Evolutionary conservation across 1,139 yeast species (phyloP), one percentile per base, ranked within the genome.

Genomic region (Candida gigantensis): DNA sequence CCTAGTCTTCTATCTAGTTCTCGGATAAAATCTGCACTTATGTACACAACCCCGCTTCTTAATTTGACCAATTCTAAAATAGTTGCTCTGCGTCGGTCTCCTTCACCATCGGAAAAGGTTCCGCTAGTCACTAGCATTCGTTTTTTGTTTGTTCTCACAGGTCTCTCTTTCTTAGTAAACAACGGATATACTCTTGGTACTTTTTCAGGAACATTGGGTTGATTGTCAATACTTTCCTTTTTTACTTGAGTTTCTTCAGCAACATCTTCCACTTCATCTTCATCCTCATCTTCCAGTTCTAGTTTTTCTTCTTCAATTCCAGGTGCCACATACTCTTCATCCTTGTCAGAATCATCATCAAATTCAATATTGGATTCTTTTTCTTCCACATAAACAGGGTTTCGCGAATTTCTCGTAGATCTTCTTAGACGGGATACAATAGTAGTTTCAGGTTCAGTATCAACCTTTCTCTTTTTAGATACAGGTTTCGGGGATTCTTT

Each of bases 11-110:
- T 51, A 34, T 76, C 77, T 12, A 77, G 43, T 8, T 43, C 38
- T 14, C 70, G 55, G 31, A 68, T 53, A 15, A 76, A 55, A 11
- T 55, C 57, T 1, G 62, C 58, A 9, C 63, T 56, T 9, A 72
- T 65, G 35, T 60, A 58, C 0, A 67, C 55, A 1, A 67, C 70
- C n/a, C 78, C 78, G 4, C 74, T 77, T 5, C 55, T 44, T 19
- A 60, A 62, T 33, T 65, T 61, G 3, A 74, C 57, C 1, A 71
- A 46, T 5, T 65, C 58, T 6, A 71, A 30, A 19, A 74, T 41
- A 11, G 51, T 60, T 3, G 50, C 49, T 28, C 75, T 52, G 43
- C 81, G 60, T 41, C 50, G 59, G 5, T 47, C 52, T 4, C 72
- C 55, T 38, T 55, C 55, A 15, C 52, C 37, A 24, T 41, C 45